Conservation (phyloP, 768 basidiomycete species). For the Mycena vitilis region DNA sequence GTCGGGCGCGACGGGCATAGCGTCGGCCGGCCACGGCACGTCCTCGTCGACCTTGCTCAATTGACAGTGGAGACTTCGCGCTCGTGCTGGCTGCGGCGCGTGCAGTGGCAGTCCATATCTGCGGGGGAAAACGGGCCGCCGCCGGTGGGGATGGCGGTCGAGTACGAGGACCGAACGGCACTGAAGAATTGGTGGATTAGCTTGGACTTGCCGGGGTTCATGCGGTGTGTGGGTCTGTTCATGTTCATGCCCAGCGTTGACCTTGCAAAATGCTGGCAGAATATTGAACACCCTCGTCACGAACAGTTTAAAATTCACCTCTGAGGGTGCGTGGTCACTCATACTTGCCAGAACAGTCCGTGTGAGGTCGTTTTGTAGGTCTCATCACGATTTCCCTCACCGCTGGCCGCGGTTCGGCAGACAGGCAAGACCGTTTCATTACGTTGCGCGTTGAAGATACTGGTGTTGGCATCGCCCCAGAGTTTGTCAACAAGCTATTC, state of each 20-base stretch:
- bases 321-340: background rate
- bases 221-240: constrained; percentile 14
- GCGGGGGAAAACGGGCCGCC: background rate
- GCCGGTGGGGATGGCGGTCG: constrained; percentile 12
- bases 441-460: constrained; percentile 26
- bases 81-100: constrained; percentile 19
- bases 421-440: background rate
- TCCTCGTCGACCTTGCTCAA: constrained; percentile 21
- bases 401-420: background rate
- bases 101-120: constrained; percentile 13
- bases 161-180: constrained; percentile 25
- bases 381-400: constrained; percentile 19
- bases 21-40: background rate
- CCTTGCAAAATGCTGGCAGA: no score
- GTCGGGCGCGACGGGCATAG: background rate
- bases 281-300: constrained; percentile 28
- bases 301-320: constrained; percentile 24
- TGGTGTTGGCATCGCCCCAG: constrained; percentile 27
- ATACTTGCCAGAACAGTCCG: background rate
- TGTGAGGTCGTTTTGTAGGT: background rate
- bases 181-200: constrained; percentile 21
- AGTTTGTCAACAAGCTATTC: constrained; percentile 21
- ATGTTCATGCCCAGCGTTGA: no score
- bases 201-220: constrained; percentile 23
- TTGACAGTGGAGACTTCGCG: constrained; percentile 7